Evolutionary conservation across 257 asterid genomes (phyloP), one percentile per base, ranked within the genome.

Genomic region (Gynochthodes officinalis): DNA sequence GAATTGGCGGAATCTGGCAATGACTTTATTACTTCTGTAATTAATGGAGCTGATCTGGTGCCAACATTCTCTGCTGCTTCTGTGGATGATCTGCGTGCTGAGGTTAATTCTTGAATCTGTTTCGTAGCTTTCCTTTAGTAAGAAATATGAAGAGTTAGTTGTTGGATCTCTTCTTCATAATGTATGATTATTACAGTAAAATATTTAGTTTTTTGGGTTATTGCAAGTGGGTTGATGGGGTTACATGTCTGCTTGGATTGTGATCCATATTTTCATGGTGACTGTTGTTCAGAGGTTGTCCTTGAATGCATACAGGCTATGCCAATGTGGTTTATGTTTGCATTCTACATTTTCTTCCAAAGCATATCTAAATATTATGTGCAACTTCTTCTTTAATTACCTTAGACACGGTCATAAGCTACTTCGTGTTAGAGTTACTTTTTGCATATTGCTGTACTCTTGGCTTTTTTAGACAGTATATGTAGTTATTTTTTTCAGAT

Each of bases 41-140:
- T 95, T 68, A 95, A 95, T 72, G 98, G 97, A 72, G 98, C 99
- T 67, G 98, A 95, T 82, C 81, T 95, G 75, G 99, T 95, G 73
- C 98, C 98, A 64, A 87, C 99, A 40, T 95, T 95, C 81, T 95
- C 99, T 11, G 89, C 98, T 83, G 99, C 98, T 62, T 87, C 99
- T 1, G 94, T 95, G 33, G 98, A 92, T 70, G 99, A 92, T 75
- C 83, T 95, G 77, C 99, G 99, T 69, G 87, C 96, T 72, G 96
- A 95, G 99, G 99, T 95, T 27, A 48, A 82, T 72, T 73, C 23
- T 64, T 79, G 58, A 19, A 63, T 43, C 53, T 73, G 64, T 50
- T 73, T 12, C 42, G 15, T 64, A 16, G 62, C 39, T 40, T 59
- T 33, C 32, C 57, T 50, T 23, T 62, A 39, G 58, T 18, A 53